These are phyloP conservation scores for Emmonsiellopsis sp. DNA, from an alignment of 2,329 filamentous ascomycete species.

Conservation along the genomic window DNA sequence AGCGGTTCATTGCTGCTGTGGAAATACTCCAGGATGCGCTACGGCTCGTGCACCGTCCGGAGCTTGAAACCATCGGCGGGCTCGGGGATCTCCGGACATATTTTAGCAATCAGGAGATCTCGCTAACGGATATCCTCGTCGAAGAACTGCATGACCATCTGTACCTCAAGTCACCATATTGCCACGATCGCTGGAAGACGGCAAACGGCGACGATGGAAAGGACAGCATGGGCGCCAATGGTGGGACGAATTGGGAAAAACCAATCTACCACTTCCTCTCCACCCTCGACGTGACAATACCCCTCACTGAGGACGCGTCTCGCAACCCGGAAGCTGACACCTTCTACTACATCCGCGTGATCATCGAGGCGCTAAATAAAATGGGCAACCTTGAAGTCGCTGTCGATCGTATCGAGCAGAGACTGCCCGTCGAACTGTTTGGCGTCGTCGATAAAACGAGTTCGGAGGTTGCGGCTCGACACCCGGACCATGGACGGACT, in stretches of 20 bases:
- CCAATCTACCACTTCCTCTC: constrained; percentile 50
- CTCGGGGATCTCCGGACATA: constrained; percentile 79
- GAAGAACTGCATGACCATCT: constrained; percentile 96
- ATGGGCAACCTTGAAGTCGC: constrained; percentile 78
- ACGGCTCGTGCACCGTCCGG: constrained; percentile 72
- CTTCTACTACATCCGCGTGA: constrained; percentile 80
- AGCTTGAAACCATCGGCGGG: constrained; percentile 85
- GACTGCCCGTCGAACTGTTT: constrained; percentile 88
- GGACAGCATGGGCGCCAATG: constrained; percentile 17
- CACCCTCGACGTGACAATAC: constrained; percentile 43
- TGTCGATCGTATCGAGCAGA: constrained; percentile 83
- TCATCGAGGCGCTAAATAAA: constrained; percentile 84
- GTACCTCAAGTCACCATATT: constrained; percentile 96
- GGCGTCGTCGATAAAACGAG: constrained; percentile 91
- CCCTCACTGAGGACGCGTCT: constrained; percentile 74
- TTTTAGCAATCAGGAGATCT: constrained; percentile 84
- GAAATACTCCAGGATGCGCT: constrained; percentile 84
- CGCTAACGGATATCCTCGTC: constrained; percentile 88
- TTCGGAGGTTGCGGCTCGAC: constrained; percentile 82
- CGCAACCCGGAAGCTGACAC: constrained; percentile 94
- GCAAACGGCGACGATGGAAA: constrained; percentile 40
- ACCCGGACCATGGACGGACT: constrained; percentile 65
- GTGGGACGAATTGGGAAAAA: constrained; percentile 41
- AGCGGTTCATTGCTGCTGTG: constrained; percentile 85
- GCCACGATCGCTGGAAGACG: constrained; percentile 87